Conservation (phyloP, 2,329 filamentous ascomycete genomes). For the Sporothrix luriei region DNA sequence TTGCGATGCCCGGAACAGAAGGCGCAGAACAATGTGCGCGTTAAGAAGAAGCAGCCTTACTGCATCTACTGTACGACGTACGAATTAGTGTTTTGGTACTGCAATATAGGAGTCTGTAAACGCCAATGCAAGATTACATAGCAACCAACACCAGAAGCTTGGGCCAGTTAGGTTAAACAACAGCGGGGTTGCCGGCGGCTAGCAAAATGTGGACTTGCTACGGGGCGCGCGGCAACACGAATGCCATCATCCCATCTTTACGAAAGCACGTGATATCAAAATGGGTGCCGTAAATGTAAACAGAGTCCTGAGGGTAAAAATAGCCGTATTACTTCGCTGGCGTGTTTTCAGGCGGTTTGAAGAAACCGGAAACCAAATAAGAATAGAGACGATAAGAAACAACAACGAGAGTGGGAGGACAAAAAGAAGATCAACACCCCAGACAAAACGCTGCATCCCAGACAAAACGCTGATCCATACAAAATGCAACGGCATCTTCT, state of each 20-base stretch:
- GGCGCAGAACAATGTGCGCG: background rate
- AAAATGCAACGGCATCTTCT: slow-evolving; percentile 17
- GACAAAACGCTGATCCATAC: background rate
- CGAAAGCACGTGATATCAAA: slow-evolving; percentile 21
- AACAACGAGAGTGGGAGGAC: background rate
- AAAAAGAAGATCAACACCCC: background rate
- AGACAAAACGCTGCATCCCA: background rate
- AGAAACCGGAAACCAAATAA: background rate
- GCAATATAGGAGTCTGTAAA: background rate
- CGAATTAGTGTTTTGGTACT: background rate
- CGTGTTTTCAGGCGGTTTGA: background rate
- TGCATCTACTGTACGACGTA: background rate
- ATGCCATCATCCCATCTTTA: background rate
- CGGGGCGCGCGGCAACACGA: slow-evolving; percentile 7
- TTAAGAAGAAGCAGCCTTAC: background rate
- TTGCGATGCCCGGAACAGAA: background rate
- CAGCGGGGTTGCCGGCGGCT: slow-evolving; percentile 18
- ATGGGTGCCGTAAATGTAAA: background rate
- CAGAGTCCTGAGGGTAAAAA: background rate
- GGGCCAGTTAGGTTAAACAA: background rate
- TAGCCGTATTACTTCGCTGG: background rate
- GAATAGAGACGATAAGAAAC: background rate
- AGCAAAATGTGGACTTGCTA: background rate
- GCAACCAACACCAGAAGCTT: slow-evolving; percentile 16
- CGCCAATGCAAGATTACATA: slow-evolving; percentile 25